Evolutionary conservation across 2,329 filamentous ascomycete genomes (phyloP).

Genomic region (Aspergillus sp.): DNA sequence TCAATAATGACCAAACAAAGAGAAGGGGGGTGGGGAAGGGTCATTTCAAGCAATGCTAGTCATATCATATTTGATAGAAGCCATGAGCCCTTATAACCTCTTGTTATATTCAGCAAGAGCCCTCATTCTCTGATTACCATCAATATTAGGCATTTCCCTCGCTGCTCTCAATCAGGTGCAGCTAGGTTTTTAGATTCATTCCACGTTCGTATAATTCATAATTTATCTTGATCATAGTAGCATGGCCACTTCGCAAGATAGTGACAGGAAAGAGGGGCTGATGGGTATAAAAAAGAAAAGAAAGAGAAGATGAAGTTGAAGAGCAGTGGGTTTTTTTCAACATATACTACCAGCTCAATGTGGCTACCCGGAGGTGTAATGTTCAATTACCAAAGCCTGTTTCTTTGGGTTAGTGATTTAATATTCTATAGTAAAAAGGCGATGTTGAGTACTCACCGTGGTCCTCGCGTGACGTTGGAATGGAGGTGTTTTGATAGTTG

Average conservation of each 20-base stretch:
- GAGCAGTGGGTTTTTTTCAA: too few species aligned
- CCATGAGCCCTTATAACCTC: constrained; percentile 3
- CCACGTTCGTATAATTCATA: constrained; percentile 26
- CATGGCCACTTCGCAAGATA: constrained; percentile 6
- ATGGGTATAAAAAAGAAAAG: not conserved
- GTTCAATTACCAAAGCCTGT: constrained; percentile 8
- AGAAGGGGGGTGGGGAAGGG: not conserved
- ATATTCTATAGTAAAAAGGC: not conserved
- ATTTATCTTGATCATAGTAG: constrained; percentile 14
- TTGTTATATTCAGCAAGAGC: constrained; percentile 2
- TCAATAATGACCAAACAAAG: constrained; percentile 11
- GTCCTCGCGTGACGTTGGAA: constrained; percentile 17
- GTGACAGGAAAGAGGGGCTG: not conserved
- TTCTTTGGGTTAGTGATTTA: not conserved
- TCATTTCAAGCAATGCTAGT: too few species aligned
- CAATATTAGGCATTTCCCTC: constrained; percentile 29
- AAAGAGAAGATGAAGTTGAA: not conserved
- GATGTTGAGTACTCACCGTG: constrained; percentile 11
- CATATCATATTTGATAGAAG: constrained; percentile 9
- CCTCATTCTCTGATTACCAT: constrained; percentile 26
- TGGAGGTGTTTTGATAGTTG: constrained; percentile 22
- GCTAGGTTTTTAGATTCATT: constrained; percentile 23
- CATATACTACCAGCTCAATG: not conserved
- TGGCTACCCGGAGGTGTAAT: constrained; percentile 10
- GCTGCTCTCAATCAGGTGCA: constrained; percentile 10